A percentile compares a stretch with the other conserved stretches of the same genome.
phyloP scores from a whole-genome alignment of 1,139 yeast genomes.

The Saccharomyces uvarum region DNA sequence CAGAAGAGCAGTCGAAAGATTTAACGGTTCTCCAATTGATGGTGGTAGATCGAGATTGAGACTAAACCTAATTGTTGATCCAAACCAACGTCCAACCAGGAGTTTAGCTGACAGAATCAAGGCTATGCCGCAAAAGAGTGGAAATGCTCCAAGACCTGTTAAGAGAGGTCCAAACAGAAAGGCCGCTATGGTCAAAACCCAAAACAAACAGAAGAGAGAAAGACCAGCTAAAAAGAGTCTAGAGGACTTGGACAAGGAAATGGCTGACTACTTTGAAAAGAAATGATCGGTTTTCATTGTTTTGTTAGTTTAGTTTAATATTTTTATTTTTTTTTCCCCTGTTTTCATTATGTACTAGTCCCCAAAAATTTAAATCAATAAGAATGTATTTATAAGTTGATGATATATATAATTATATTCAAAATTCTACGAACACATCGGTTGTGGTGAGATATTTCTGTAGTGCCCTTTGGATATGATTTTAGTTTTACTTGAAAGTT shows the following conservation, averaged over 20 bases:
- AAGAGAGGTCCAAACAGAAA: slow-evolving; percentile 32
- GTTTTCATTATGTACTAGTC: slow-evolving; percentile 2
- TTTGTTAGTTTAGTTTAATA: background rate
- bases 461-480: background rate
- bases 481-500: background rate
- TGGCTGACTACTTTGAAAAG: slow-evolving; percentile 70
- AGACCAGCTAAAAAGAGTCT: slow-evolving; percentile 63
- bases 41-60: slow-evolving; percentile 72
- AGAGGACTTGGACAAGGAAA: slow-evolving; percentile 87
- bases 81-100: slow-evolving; percentile 68
- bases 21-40: slow-evolving; percentile 91
- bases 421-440: background rate
- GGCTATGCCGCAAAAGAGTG: slow-evolving; percentile 26
- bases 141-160: slow-evolving; percentile 14
- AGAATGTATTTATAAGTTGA: background rate
- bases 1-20: slow-evolving; percentile 66
- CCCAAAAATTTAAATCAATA: background rate
- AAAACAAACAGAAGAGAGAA: slow-evolving; percentile 32
- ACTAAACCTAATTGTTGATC: slow-evolving; percentile 82
- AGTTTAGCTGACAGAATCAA: slow-evolving; percentile 35
- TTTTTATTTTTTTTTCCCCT: slow-evolving; percentile 1
- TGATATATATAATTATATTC: background rate
- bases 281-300: slow-evolving; percentile 5
- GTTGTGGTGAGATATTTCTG: background rate
- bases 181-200: slow-evolving; percentile 34